Evolutionary conservation across 208 protist genomes (phyloP), one percentile per base, ranked within the genome.

Genomic region (Polymyxa betae): DNA sequence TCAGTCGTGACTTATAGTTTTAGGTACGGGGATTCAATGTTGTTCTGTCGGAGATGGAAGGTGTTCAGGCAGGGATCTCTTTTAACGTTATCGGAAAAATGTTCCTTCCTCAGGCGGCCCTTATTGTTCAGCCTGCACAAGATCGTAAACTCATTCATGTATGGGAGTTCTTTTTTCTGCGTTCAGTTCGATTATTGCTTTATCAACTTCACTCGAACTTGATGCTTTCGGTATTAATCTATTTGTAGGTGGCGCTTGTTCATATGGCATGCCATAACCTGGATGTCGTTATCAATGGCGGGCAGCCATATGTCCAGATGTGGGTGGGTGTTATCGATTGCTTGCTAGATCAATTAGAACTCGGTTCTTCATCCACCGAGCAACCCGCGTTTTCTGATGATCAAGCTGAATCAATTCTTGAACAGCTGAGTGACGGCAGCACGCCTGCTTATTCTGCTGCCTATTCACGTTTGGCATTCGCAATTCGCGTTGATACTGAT

Each of bases 391-490:
- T 43, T 43, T 12, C 72, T 35, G 72, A 35, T 43, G 72, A 82
- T n/a, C 72, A 35, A 16, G 72, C 72, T 16, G 72, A 82, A 82
- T 35, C n/a, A 5, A 82, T 82, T 5, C 72, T 82, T 5, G 40
- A 43, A 12, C 72, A 82, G 72, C 72, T 82, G 5, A n/a, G 40
- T 12, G 72, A 82, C 12, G 72, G 35, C 72, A 29, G 54, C 29
- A 24, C 49, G 49, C 49, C 5, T 24, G 72, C 12, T 35, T 82
- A 82, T 43, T 82, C 72, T 12, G 72, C 72, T 5, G n/a, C 72
- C 16, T 82, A 82, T 43, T 45, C n/a, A 20, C 72, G 72, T 82
- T n/a, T 82, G 5, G 72, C 72, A 40, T 82, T 82, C 72, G 72
- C 72, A 5, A 35, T 5, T 43, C 12, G 16, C 5, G 35, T 43